phyloP scores from a whole-genome alignment of 2,329 filamentous ascomycete species.

The Botrytis hyacinthi region DNA sequence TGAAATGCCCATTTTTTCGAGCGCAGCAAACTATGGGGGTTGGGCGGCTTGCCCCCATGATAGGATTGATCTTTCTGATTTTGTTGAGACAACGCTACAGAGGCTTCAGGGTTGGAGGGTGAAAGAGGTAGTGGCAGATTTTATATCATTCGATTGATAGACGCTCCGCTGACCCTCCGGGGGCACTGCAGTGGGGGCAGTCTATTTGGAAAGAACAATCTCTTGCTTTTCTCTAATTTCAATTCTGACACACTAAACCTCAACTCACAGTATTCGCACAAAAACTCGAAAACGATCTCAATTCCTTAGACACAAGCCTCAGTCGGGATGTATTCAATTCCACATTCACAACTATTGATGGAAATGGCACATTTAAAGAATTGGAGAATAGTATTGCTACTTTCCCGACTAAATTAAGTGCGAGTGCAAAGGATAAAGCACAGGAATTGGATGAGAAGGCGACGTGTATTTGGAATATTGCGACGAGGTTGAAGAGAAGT shows the following conservation, averaged over 20 bases:
- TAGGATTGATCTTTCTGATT: neutral
- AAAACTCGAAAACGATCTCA: conserved; percentile 9
- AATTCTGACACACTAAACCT: neutral
- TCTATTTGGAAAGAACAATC: conserved; percentile 26
- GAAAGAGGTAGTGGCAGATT: neutral
- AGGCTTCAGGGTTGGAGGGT: neutral
- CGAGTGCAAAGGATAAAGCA: conserved; percentile 31
- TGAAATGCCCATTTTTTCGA: neutral
- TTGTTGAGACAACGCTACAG: neutral
- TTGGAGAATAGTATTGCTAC: conserved; percentile 43
- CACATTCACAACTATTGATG: neutral
- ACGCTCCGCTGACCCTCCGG: neutral
- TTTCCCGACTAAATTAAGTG: conserved; percentile 38
- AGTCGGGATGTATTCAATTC: conserved; percentile 1
- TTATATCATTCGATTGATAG: neutral
- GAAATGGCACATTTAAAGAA: neutral
- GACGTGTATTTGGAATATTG: conserved; percentile 64
- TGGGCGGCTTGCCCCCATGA: neutral
- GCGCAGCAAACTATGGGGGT: neutral
- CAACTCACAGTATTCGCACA: neutral
- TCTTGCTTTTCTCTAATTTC: neutral
- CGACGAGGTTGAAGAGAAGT: conserved; percentile 50
- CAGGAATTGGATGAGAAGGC: conserved; percentile 55
- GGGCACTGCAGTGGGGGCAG: neutral
- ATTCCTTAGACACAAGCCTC: neutral